Evolutionary conservation across 495 filamentous ascomycete genomes (phyloP), one percentile per base, ranked within the genome.

Genomic region (Hyaloscypha variabilis): DNA sequence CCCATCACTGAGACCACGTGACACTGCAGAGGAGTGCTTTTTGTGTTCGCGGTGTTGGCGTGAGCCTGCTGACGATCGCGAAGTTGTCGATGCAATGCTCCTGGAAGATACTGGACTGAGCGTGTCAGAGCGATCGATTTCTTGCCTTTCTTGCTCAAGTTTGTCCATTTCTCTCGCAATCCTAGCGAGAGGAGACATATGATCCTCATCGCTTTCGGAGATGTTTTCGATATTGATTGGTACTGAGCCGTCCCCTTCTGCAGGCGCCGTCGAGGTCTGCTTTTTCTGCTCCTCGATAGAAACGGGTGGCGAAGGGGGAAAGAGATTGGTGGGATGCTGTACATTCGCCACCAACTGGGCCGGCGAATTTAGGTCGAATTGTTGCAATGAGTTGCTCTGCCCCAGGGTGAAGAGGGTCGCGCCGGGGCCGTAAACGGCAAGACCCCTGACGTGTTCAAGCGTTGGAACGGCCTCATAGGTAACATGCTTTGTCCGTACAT

Each of bases 401-500:
- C 93, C 91, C 23, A 98, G 78, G 2, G 94, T 98, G 78, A 99
- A 99, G 17, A 99, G 81, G n/a, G 88, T 90, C 14, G 94, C 94
- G 1, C 88, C 91, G 1, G 93, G 90, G 0, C 95, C 95, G 76
- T 94, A 97, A 65, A 93, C 90, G 26, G 93, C 88, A 25, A 99
- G 81, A 28, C 91, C 95, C 52, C 84, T 85, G 56, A 97, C 86
- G 34, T 88, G 87, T 6, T 93, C 90, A 23, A 94, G 83, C 6
- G 93, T 97, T 30, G 92, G 91, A 51, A 99, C 91, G 54, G 84
- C 82, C 67, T 97, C 93, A 76, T 86, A 96, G 17, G 93, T 90
- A 63, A 97, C 91, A 67, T 94, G 90, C 74, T 98, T 99, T 11
- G 96, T 99, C 68, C 93, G 85, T 63, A 99, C 95, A 82, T 99